A percentile compares a stretch with the other conserved stretches of the same genome.
Evolutionary conservation across 1,139 yeast genomes (phyloP).

Genomic region (Wickerhamomyces sp.): DNA sequence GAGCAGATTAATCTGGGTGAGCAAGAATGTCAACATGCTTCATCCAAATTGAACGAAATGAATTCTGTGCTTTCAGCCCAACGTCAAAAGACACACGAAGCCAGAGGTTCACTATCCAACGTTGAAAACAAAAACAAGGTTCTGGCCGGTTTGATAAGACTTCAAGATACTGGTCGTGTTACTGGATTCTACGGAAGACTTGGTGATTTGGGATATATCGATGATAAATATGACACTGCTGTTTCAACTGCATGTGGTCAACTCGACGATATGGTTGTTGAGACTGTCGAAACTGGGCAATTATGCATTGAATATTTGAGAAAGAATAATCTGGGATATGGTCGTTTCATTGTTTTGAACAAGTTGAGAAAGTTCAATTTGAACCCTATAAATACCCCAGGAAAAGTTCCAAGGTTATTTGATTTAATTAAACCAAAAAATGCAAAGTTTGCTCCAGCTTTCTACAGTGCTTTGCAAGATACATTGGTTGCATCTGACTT

Average conservation of each 20-base stretch:
- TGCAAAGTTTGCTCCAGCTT: constrained; percentile 74
- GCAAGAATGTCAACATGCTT: constrained; percentile 48
- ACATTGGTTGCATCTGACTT: constrained; percentile 82
- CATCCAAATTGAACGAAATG: constrained; percentile 43
- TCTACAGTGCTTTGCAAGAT: constrained; percentile 79
- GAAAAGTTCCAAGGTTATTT: constrained; percentile 72
- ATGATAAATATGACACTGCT: constrained; percentile 84
- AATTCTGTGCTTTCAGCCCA: constrained; percentile 47
- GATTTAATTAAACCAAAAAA: constrained; percentile 73
- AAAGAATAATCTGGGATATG: constrained; percentile 81
- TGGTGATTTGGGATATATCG: constrained; percentile 88
- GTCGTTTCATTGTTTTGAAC: constrained; percentile 76
- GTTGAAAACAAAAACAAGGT: constrained; percentile 71
- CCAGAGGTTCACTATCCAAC: constrained; percentile 50
- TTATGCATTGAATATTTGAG: constrained; percentile 84
- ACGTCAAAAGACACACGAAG: constrained; percentile 64
- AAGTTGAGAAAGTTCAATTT: constrained; percentile 64
- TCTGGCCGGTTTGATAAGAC: constrained; percentile 57
- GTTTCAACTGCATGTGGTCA: constrained; percentile 94
- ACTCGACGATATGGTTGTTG: constrained; percentile 90
- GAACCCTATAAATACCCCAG: constrained; percentile 65
- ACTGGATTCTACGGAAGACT: constrained; percentile 84
- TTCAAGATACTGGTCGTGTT: constrained; percentile 79
- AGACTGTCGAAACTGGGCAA: constrained; percentile 89
- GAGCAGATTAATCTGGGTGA: constrained; percentile 57